A percentile compares a stretch with the other conserved stretches of the same genome.
These are phyloP conservation scores for Nitzschia sp. DNA, from an alignment of 108 stramenopile species.

Conservation along the genomic window DNA sequence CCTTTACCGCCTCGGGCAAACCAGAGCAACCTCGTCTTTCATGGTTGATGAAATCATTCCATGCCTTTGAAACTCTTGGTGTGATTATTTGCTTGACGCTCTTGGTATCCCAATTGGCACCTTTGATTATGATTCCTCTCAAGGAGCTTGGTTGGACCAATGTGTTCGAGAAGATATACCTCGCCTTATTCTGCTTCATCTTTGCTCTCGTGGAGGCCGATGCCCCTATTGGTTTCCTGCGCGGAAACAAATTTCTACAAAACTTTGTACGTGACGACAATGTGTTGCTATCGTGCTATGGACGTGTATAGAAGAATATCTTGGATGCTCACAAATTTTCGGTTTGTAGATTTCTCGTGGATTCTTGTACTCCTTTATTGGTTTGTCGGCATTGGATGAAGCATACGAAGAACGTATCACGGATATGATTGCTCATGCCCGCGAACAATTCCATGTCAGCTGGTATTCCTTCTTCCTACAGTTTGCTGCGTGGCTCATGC, in stretches of 20 bases:
- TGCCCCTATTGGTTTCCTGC: slow-evolving; percentile 38
- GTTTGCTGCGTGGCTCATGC: slow-evolving; percentile 57
- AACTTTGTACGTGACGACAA: slow-evolving; percentile 19
- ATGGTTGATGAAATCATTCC: slow-evolving; percentile 36
- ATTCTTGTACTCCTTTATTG: slow-evolving; percentile 79
- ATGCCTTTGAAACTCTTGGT: slow-evolving; percentile 30
- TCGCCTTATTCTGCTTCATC: slow-evolving; percentile 57
- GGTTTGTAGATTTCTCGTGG: slow-evolving; percentile 44
- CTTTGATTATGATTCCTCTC: slow-evolving; percentile 30
- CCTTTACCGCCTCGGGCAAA: slow-evolving; percentile 1
- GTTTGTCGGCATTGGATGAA: slow-evolving; percentile 59
- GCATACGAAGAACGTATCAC: slow-evolving; percentile 58
- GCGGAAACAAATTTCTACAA: slow-evolving; percentile 38
- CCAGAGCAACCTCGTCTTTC: slow-evolving; percentile 32
- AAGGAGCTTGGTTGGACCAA: slow-evolving; percentile 15
- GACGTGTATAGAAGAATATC: too few species aligned
- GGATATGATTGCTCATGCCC: slow-evolving; percentile 37
- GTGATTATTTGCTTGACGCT: slow-evolving; percentile 25
- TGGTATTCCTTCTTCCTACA: slow-evolving; percentile 62
- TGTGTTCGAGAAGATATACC: slow-evolving; percentile 53
- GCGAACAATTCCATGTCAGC: slow-evolving; percentile 32
- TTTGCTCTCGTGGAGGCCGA: slow-evolving; percentile 63
- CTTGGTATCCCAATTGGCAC: slow-evolving; percentile 45
- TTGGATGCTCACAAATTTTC: too few species aligned
- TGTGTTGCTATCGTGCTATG: too few species aligned